These are phyloP conservation scores for Verticillium tricorpus DNA, from an alignment of 2,329 filamentous ascomycete species.

Conservation along the genomic window DNA sequence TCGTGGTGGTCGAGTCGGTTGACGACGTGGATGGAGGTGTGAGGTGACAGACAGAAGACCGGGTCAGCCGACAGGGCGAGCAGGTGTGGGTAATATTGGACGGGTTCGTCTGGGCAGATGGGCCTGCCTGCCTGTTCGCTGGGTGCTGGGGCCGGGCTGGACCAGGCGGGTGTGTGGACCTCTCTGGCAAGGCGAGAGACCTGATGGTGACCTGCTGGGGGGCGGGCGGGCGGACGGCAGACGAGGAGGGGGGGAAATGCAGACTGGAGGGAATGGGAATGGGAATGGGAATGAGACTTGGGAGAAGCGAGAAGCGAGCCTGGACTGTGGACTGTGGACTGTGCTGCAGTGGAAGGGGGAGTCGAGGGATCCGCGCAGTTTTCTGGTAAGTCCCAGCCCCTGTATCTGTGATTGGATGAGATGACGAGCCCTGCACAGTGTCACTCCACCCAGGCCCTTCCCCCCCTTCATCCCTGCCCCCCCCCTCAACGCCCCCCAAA, in stretches of 20 bases:
- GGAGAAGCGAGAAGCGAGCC: slow-evolving; percentile 19
- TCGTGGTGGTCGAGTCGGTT: neutral
- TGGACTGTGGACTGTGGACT: slow-evolving; percentile 9
- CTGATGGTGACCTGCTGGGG: neutral
- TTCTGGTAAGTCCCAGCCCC: neutral
- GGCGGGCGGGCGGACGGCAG: slow-evolving; percentile 11
- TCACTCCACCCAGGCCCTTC: neutral
- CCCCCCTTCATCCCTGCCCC: neutral
- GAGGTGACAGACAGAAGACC: slow-evolving; percentile 1
- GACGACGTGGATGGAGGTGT: neutral
- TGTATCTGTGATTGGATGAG: neutral
- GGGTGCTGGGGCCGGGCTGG: neutral
- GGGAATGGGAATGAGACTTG: slow-evolving; percentile 11
- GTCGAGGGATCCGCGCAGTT: slow-evolving; percentile 10
- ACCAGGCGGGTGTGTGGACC: neutral
- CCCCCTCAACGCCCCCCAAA: neutral
- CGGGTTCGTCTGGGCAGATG: neutral
- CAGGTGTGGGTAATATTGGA: slow-evolving; percentile 14
- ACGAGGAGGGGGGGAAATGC: slow-evolving; percentile 13
- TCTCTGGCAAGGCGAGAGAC: neutral
- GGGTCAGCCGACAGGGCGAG: slow-evolving; percentile 11
- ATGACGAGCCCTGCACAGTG: neutral
- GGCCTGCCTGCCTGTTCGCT: neutral
- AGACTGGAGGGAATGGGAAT: slow-evolving; percentile 9
- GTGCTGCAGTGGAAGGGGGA: slow-evolving; percentile 9